These are phyloP conservation scores for Alternaria novae-zelandiae DNA, from an alignment of 2,329 filamentous ascomycete genomes.

Conservation along the genomic window DNA sequence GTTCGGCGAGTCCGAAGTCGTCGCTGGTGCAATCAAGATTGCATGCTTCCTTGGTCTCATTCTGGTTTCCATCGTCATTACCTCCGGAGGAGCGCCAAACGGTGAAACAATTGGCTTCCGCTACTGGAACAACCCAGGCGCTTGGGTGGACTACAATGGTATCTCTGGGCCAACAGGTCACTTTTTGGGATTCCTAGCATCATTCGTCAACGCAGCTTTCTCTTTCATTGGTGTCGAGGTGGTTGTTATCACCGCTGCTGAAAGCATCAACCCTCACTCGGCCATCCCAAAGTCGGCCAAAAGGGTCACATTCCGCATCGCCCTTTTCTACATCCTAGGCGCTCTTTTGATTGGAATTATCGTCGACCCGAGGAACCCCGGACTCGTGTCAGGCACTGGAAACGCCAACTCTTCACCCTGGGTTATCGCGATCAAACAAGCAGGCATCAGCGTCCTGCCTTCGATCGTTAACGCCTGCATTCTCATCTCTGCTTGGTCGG, in stretches of 20 bases:
- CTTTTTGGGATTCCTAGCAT: slow-evolving; percentile 64
- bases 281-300: slow-evolving; percentile 67
- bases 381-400: slow-evolving; percentile 38
- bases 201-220: slow-evolving; percentile 56
- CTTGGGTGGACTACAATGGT: slow-evolving; percentile 70
- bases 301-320: slow-evolving; percentile 55
- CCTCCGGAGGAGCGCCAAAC: slow-evolving; percentile 57
- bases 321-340: slow-evolving; percentile 53
- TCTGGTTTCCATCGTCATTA: slow-evolving; percentile 31
- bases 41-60: slow-evolving; percentile 47
- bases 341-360: slow-evolving; percentile 64
- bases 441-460: slow-evolving; percentile 50
- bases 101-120: slow-evolving; percentile 66
- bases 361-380: slow-evolving; percentile 57
- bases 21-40: slow-evolving; percentile 48
- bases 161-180: slow-evolving; percentile 53
- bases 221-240: slow-evolving; percentile 59
- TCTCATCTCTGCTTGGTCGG: slow-evolving; percentile 33
- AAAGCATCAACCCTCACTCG: slow-evolving; percentile 68
- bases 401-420: slow-evolving; percentile 57
- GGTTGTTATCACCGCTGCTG: slow-evolving; percentile 67
- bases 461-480: slow-evolving; percentile 36
- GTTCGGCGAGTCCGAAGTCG: slow-evolving; percentile 58
- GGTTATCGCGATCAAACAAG: slow-evolving; percentile 58
- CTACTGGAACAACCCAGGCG: slow-evolving; percentile 71